Evolutionary conservation across 1,284 basidiomycete species (phyloP).

Genomic region (Pascua sp.): DNA sequence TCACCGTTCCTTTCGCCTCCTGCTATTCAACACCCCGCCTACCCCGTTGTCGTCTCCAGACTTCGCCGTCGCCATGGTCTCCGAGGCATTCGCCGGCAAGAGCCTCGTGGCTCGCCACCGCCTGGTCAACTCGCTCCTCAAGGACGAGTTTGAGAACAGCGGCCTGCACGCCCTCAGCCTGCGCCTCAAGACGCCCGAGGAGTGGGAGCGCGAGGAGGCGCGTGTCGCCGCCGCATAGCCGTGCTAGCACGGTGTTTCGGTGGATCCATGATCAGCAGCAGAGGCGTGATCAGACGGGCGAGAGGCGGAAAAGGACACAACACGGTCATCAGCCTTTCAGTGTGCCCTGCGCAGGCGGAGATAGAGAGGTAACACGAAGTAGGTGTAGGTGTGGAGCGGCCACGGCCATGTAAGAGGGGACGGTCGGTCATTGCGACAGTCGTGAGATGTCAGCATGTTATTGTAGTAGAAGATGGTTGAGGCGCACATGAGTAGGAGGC

Average conservation of each 20-base stretch:
- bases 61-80: constrained; percentile 49
- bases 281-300: too few species aligned
- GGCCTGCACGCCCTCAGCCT: constrained; percentile 50
- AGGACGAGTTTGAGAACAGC: constrained; percentile 48
- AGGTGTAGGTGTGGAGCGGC: too few species aligned
- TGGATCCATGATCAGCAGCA: neutral
- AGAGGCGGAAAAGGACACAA: too few species aligned
- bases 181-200: constrained; percentile 46
- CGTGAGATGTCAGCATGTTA: too few species aligned
- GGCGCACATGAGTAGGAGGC: too few species aligned
- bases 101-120: constrained; percentile 47
- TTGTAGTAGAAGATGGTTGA: too few species aligned
- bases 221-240: neutral
- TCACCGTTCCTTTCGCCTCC: neutral
- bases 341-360: neutral
- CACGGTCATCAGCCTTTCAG: neutral
- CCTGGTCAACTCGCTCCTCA: constrained; percentile 47
- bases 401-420: too few species aligned
- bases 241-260: neutral
- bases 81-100: constrained; percentile 39
- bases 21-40: too few species aligned
- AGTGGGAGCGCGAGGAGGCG: constrained; percentile 41
- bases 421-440: too few species aligned
- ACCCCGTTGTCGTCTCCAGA: constrained; percentile 23
- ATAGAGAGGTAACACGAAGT: too few species aligned